A percentile compares a stretch with the other conserved stretches of the same genome.
phyloP scores from a whole-genome alignment of 805 yeast species.

The Jamesozyma spencerorum region DNA sequence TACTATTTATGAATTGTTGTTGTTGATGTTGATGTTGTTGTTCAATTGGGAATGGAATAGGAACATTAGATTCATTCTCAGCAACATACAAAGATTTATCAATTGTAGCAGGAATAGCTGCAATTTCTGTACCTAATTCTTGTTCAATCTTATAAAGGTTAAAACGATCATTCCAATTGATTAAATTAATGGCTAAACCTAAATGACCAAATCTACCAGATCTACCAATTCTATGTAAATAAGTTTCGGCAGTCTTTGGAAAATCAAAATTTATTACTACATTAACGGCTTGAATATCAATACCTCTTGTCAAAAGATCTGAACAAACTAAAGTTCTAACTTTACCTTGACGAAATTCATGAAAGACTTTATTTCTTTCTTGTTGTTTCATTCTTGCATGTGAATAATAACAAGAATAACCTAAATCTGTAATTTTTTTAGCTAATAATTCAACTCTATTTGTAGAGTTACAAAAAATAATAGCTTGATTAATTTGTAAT shows the following conservation, averaged over 20 bases:
- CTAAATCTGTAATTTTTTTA: conserved; percentile 90
- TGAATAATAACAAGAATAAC: conserved; percentile 92
- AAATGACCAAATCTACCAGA: conserved; percentile 98
- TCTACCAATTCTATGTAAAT: conserved; percentile 96
- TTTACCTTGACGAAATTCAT: conserved; percentile 96
- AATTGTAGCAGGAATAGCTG: conserved; percentile 90
- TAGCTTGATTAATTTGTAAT: conserved; percentile 90
- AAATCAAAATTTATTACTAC: conserved; percentile 97
- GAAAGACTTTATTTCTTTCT: conserved; percentile 95
- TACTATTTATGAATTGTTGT: conserved; percentile 17
- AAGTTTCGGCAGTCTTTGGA: conserved; percentile 97
- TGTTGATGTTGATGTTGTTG: conserved; percentile 18
- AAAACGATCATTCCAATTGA: conserved; percentile 94
- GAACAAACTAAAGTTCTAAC: conserved; percentile 96
- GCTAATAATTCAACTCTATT: conserved; percentile 93
- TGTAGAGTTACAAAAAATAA: conserved; percentile 94
- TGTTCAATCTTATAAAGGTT: conserved; percentile 91
- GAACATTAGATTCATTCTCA: conserved; percentile 61
- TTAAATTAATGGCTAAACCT: conserved; percentile 93
- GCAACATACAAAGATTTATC: conserved; percentile 86
- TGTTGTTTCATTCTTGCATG: conserved; percentile 97
- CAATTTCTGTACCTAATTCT: conserved; percentile 94
- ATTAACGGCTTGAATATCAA: conserved; percentile 97
- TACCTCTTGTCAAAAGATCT: conserved; percentile 93
- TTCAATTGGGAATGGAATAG: conserved; percentile 81